These are phyloP conservation scores for Trichosporon coremiiforme DNA, from an alignment of 1,284 basidiomycete genomes.

Conservation along the genomic window DNA sequence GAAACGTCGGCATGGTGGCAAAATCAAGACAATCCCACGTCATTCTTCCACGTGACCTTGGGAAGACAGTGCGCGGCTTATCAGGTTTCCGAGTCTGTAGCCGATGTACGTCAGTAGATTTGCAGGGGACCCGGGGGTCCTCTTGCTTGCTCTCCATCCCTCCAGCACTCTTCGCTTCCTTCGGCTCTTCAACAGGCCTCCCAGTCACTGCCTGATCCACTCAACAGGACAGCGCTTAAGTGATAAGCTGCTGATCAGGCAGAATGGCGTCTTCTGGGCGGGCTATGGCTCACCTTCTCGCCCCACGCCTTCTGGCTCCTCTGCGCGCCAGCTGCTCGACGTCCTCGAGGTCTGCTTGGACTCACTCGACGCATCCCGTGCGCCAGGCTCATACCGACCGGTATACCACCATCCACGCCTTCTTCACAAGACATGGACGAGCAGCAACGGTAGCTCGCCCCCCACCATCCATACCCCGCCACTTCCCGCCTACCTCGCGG, in stretches of 20 bases:
- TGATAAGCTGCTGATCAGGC: constrained; percentile 16
- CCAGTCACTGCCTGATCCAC: constrained; percentile 15
- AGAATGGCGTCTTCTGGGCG: constrained; percentile 12
- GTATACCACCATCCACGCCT: constrained; percentile 61
- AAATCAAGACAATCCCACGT: constrained; percentile 18
- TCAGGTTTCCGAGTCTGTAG: constrained; percentile 14
- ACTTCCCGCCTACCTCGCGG: background rate
- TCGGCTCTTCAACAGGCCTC: constrained; percentile 19
- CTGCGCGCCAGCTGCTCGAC: constrained; percentile 21
- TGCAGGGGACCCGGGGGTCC: background rate
- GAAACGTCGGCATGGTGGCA: constrained; percentile 13
- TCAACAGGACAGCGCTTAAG: constrained; percentile 19
- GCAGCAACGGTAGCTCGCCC: background rate
- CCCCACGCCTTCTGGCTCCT: constrained; percentile 13
- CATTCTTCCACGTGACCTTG: constrained; percentile 15
- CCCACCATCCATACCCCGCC: background rate
- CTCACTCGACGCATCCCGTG: constrained; percentile 30
- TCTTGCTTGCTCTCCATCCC: background rate
- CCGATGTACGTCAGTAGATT: constrained; percentile 12
- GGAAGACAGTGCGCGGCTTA: background rate
- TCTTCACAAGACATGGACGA: constrained; percentile 59
- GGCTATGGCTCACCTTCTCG: constrained; percentile 5
- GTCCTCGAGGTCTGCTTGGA: background rate
- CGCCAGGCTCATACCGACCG: constrained; percentile 56
- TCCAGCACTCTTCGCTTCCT: background rate